Percentiles rank a stretch among this genome's conserved stretches.
These are phyloP conservation scores for Peronosclerospora sorghi DNA, from an alignment of 352 stramenopile species.

Conservation along the genomic window DNA sequence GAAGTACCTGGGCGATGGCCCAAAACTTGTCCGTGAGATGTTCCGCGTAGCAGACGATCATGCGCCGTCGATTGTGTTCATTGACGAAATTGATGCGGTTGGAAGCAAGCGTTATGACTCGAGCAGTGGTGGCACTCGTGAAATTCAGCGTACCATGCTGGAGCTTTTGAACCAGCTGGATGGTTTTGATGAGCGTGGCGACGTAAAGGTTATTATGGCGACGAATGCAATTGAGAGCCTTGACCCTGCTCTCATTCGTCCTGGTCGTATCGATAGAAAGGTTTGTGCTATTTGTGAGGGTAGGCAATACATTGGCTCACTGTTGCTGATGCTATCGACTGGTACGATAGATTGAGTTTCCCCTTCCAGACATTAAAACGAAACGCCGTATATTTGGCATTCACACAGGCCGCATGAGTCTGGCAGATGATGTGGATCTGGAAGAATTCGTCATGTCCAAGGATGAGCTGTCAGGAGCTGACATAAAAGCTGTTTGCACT, in stretches of 20 bases:
- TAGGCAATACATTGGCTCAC: not conserved
- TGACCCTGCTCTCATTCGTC: constrained; percentile 97
- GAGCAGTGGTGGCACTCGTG: constrained; percentile 92
- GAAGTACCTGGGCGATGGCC: constrained; percentile 99
- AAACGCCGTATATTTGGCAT: constrained; percentile 99
- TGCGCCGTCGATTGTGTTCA: constrained; percentile 99
- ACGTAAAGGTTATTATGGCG: constrained; percentile 99
- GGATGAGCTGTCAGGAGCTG: constrained; percentile 98
- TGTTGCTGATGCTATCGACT: constrained; percentile 2
- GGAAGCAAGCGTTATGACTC: constrained; percentile 99
- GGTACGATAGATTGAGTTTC: constrained; percentile 95
- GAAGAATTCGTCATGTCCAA: constrained; percentile 99
- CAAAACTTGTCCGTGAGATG: constrained; percentile 99
- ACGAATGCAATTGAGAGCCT: constrained; percentile 99
- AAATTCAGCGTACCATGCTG: constrained; percentile 99
- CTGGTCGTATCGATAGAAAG: constrained; percentile 99
- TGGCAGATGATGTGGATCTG: constrained; percentile 97
- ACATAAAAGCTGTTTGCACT: constrained; percentile 99
- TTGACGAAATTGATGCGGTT: constrained; percentile 99
- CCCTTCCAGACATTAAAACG: constrained; percentile 98
- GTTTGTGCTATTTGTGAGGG: constrained; percentile 12
- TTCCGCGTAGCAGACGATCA: constrained; percentile 98
- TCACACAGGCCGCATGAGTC: constrained; percentile 97
- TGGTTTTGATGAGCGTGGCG: constrained; percentile 98
- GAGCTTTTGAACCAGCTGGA: constrained; percentile 99